Percentiles rank a stretch among this genome's conserved stretches.
Conservation (phyloP, 2,329 filamentous ascomycete genomes). For the Rhexocercosporidium sp. region DNA sequence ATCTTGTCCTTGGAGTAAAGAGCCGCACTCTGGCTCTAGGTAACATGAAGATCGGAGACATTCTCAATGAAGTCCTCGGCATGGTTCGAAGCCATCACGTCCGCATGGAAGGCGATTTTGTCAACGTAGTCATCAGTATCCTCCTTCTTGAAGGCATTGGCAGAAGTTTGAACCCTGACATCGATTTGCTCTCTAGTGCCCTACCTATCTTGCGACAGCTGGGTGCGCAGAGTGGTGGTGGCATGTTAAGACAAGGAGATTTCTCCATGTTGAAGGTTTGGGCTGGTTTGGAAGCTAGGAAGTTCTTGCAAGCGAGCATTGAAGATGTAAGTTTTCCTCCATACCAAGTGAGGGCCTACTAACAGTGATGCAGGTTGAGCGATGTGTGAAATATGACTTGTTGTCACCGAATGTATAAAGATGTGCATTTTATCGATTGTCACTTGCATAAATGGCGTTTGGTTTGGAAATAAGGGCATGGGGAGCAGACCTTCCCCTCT, state of each 20-base stretch:
- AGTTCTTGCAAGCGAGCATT: conserved; percentile 87
- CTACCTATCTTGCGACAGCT: conserved; percentile 90
- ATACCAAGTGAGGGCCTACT: background rate
- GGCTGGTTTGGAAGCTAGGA: conserved; percentile 86
- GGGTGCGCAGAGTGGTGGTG: conserved; percentile 75
- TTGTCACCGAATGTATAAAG: conserved; percentile 81
- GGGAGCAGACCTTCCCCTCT: background rate
- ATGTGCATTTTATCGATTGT: background rate
- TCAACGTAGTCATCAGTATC: conserved; percentile 97
- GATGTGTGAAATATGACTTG: conserved; percentile 88
- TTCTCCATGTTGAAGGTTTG: conserved; percentile 89
- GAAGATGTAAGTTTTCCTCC: conserved; percentile 70
- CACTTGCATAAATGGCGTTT: conserved; percentile 10
- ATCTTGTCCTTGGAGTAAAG: conserved; percentile 90
- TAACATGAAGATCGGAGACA: conserved; percentile 95
- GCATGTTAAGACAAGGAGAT: conserved; percentile 74
- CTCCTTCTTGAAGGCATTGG: conserved; percentile 94
- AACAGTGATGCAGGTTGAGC: conserved; percentile 66
- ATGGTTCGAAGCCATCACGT: conserved; percentile 96
- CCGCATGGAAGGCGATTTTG: conserved; percentile 93
- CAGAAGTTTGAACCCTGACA: conserved; percentile 79
- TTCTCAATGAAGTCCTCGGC: conserved; percentile 83
- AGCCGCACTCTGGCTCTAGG: conserved; percentile 88
- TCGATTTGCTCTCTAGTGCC: conserved; percentile 85
- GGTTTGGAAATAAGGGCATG: background rate